Evolutionary conservation across 2,329 filamentous ascomycete species (phyloP).

Genomic region (Akanthomyces dipterigenus): DNA sequence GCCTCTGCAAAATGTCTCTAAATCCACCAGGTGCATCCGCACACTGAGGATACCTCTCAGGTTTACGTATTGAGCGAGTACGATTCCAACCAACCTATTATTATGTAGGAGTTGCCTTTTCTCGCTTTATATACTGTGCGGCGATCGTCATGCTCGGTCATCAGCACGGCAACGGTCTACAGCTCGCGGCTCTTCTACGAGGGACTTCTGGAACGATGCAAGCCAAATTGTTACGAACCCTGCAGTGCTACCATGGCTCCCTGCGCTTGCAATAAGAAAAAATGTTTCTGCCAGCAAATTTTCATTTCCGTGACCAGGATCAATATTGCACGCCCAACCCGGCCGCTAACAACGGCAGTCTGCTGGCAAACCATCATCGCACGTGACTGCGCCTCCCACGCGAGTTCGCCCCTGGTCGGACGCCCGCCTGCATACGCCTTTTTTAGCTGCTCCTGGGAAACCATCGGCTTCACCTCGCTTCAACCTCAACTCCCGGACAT

Average conservation of each 20-base stretch:
- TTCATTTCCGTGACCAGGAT: background rate
- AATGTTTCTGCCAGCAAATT: background rate
- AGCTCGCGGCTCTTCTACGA: background rate
- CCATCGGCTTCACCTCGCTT: slow-evolving; percentile 34
- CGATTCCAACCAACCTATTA: too few relatives aligned
- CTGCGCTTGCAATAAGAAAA: background rate
- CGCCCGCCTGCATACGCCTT: background rate
- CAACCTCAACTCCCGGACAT: slow-evolving; percentile 33
- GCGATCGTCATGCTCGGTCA: background rate
- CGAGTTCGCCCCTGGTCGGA: background rate
- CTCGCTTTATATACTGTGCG: background rate
- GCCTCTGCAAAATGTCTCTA: background rate
- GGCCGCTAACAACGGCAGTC: background rate
- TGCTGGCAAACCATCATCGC: background rate
- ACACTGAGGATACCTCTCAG: background rate
- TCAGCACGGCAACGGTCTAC: too few relatives aligned
- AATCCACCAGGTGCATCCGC: background rate
- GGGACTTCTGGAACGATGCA: background rate
- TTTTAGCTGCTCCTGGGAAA: slow-evolving; percentile 13
- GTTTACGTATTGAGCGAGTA: background rate
- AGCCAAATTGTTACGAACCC: background rate
- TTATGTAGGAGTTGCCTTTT: background rate
- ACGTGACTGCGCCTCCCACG: slow-evolving; percentile 3
- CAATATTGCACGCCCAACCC: background rate
- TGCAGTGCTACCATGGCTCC: background rate